phyloP scores from a whole-genome alignment of 2,329 filamentous ascomycete genomes.

The Oidium heveae region DNA sequence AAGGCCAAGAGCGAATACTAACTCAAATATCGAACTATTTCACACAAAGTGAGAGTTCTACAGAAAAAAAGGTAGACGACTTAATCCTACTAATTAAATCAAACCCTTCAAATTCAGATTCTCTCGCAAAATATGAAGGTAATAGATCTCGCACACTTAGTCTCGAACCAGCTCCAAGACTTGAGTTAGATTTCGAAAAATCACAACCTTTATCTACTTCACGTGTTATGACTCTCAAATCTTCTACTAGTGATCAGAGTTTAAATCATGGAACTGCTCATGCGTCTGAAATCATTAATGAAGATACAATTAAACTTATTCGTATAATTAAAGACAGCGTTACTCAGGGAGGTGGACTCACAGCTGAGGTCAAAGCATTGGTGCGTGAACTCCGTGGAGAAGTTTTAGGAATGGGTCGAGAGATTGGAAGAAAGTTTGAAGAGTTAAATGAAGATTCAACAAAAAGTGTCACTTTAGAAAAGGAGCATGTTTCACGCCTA shows the following conservation, averaged over 20 bases:
- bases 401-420: conserved; percentile 80
- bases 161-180: conserved; percentile 14
- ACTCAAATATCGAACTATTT: conserved; percentile 49
- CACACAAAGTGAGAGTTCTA: conserved; percentile 25
- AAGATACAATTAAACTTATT: conserved; percentile 63
- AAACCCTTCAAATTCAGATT: conserved; percentile 21
- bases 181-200: conserved; percentile 16
- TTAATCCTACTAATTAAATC: conserved; percentile 38
- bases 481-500: conserved; percentile 49
- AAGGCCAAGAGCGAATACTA: conserved; percentile 63
- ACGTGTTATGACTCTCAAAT: conserved; percentile 13
- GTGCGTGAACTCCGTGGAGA: conserved; percentile 78
- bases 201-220: conserved; percentile 13
- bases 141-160: conserved; percentile 13
- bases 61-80: conserved; percentile 39
- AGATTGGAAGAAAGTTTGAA: conserved; percentile 69
- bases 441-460: conserved; percentile 26
- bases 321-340: conserved; percentile 80
- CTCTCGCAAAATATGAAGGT: conserved; percentile 22
- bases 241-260: conserved; percentile 9
- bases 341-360: conserved; percentile 64
- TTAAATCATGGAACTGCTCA: conserved; percentile 5
- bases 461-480: conserved; percentile 25
- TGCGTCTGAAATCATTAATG: conserved; percentile 33
- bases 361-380: conserved; percentile 73